Evolutionary conservation across 2,329 filamentous ascomycete genomes (phyloP), one percentile per base, ranked within the genome.

Genomic region (Pseudogymnoascus sp.): DNA sequence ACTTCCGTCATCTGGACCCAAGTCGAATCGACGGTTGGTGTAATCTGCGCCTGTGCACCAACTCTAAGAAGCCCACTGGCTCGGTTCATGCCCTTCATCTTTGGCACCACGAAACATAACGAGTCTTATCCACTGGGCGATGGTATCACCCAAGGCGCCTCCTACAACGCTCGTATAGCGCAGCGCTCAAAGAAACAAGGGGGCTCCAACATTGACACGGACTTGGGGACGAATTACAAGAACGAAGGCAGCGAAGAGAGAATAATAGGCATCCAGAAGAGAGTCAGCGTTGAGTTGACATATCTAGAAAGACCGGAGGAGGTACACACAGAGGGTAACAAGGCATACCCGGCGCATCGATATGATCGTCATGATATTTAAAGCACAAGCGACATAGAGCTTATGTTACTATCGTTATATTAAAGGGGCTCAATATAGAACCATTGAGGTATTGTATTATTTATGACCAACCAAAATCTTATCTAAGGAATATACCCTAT

Each of bases 1-100:
- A 62, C 61, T 8, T 60, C 62, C 1, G 60, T 64, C 57, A 57
- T 64, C 14, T 65, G 64, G 62, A 64, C 64, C n/a, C 62, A 64
- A 54, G 35, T 65, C 14, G 64, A 65, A 60, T 54, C 64, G 12
- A 61, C 58, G 28, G 63, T 64, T 12, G 64, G 58, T 5, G 60
- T 65, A 2, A 64, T 65, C n/a, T 65, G 64, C 20, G 60, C 60
- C 22, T 65, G 60, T 12, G 57, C 63, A 12, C 64, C 64, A 9
- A 62, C 61, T 6, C 58, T 65, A 36, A 64, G 62, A 57, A 60
- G 61, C 11, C 60, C 62, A 7, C 35, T 63, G 9, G 47, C 11
- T 8, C 54, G 37, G 25, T 16, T 65, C 8, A 38, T 63, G 9
- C 61, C 63, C 6, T 47, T 16, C 41, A 9, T 47, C 41, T 47